Percentiles rank a stretch among this genome's conserved stretches.
phyloP scores from a whole-genome alignment of 345 rosid species.

The Luvunga scandens region DNA sequence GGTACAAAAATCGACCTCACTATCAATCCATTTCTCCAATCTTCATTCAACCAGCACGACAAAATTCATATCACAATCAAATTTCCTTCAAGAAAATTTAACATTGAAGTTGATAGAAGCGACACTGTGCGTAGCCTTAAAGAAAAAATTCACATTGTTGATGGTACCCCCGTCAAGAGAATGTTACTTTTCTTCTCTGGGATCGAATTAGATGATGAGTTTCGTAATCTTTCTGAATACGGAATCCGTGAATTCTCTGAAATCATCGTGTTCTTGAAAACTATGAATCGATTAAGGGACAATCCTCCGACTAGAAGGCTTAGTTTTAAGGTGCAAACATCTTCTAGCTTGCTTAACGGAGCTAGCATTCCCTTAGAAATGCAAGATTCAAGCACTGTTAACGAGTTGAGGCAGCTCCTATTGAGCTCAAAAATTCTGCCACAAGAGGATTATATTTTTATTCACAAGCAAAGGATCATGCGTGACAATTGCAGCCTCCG shows the following conservation, averaged over 20 bases:
- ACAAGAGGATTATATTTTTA: slow-evolving; percentile 67
- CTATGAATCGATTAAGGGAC: slow-evolving; percentile 35
- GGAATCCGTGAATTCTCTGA: slow-evolving; percentile 62
- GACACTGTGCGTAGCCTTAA: slow-evolving; percentile 84
- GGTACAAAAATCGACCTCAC: slow-evolving; percentile 74
- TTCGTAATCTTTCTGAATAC: slow-evolving; percentile 59
- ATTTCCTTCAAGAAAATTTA: slow-evolving; percentile 47
- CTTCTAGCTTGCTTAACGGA: slow-evolving; percentile 67
- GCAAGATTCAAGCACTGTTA: slow-evolving; percentile 57
- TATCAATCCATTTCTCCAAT: slow-evolving; percentile 25
- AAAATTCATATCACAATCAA: slow-evolving; percentile 52
- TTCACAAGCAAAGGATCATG: slow-evolving; percentile 87
- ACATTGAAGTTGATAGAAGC: slow-evolving; percentile 55
- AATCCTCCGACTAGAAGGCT: slow-evolving; percentile 41
- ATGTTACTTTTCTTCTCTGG: slow-evolving; percentile 66
- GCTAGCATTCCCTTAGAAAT: slow-evolving; percentile 66
- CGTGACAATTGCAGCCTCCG: slow-evolving; percentile 60
- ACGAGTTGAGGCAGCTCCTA: slow-evolving; percentile 50
- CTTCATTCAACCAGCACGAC: slow-evolving; percentile 1
- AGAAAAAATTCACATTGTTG: slow-evolving; percentile 74
- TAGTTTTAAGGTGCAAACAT: slow-evolving; percentile 58
- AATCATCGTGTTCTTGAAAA: slow-evolving; percentile 56
- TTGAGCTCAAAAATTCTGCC: slow-evolving; percentile 53
- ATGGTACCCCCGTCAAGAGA: slow-evolving; percentile 56
- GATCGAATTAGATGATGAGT: slow-evolving; percentile 66